phyloP scores from a whole-genome alignment of 805 yeast genomes.

The Komagataella kurtzmanii region DNA sequence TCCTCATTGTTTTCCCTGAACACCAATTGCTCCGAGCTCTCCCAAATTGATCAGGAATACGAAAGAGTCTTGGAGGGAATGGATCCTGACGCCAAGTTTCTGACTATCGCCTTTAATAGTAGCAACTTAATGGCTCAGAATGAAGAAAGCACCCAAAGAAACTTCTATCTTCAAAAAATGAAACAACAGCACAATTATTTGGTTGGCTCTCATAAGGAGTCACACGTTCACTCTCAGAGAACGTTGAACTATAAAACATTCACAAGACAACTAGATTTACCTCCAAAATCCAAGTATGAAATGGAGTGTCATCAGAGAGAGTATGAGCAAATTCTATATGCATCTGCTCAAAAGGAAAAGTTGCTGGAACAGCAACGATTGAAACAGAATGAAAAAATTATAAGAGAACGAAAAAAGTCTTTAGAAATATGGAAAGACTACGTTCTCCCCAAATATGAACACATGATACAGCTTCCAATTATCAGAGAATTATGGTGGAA shows the following conservation, averaged over 20 bases:
- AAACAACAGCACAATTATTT: not conserved
- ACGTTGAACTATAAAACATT: not conserved
- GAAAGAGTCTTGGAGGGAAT: not conserved
- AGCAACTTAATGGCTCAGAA: not conserved
- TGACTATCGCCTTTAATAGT: not conserved
- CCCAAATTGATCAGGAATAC: not conserved
- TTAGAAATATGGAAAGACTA: slow-evolving; percentile 23
- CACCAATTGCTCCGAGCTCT: not conserved
- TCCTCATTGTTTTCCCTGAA: not conserved
- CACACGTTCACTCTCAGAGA: not conserved
- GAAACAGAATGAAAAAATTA: slow-evolving; percentile 16
- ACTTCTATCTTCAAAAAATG: not conserved
- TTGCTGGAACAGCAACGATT: slow-evolving; percentile 17
- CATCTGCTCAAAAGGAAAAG: slow-evolving; percentile 26
- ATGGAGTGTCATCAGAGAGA: slow-evolving; percentile 38
- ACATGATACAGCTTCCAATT: slow-evolving; percentile 19
- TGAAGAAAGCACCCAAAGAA: not conserved
- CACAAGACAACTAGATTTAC: slow-evolving; percentile 53
- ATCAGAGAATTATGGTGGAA: slow-evolving; percentile 51
- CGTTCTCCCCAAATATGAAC: slow-evolving; percentile 22
- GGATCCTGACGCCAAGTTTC: not conserved
- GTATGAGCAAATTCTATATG: slow-evolving; percentile 28
- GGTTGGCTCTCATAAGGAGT: not conserved
- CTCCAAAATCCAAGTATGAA: slow-evolving; percentile 48
- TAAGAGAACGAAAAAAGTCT: slow-evolving; percentile 24